Conservation (phyloP, 1,139 yeast species). For the Suhomyces coccinellae region DNA sequence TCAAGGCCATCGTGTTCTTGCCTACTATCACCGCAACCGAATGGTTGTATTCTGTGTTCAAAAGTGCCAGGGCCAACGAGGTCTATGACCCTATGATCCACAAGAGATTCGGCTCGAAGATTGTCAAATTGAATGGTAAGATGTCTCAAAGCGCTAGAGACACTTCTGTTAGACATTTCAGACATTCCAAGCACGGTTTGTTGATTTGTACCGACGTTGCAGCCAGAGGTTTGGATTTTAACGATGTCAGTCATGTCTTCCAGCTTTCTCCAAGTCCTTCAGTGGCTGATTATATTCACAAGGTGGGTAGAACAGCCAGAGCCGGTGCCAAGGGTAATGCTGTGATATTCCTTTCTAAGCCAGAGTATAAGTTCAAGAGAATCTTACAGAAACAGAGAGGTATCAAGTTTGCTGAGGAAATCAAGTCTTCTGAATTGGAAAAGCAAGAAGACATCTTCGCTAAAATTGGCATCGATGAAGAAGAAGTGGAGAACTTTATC, state of each 20-base stretch:
- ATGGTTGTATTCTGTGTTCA: slow-evolving; percentile 38
- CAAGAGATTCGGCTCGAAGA: slow-evolving; percentile 14
- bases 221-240: slow-evolving; percentile 96
- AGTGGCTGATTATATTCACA: slow-evolving; percentile 78
- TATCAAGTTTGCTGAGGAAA: slow-evolving; percentile 46
- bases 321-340: slow-evolving; percentile 82
- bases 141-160: slow-evolving; percentile 67
- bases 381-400: slow-evolving; percentile 48
- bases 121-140: slow-evolving; percentile 64
- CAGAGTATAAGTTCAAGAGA: slow-evolving; percentile 50
- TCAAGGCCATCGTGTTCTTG: slow-evolving; percentile 79
- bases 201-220: slow-evolving; percentile 96
- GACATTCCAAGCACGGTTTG: slow-evolving; percentile 61
- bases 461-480: slow-evolving; percentile 14
- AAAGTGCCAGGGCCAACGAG: slow-evolving; percentile 16
- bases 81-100: slow-evolving; percentile 14
- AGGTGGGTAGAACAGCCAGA: slow-evolving; percentile 98
- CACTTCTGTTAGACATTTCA: slow-evolving; percentile 55
- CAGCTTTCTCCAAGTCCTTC: slow-evolving; percentile 91
- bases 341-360: slow-evolving; percentile 47
- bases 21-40: slow-evolving; percentile 77
- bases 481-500: slow-evolving; percentile 16
- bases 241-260: slow-evolving; percentile 96
- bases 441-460: slow-evolving; percentile 12
- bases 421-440: slow-evolving; percentile 19